These are phyloP conservation scores for Lathyrus oleraceus DNA, from an alignment of 306 rosid genomes.

Conservation along the genomic window DNA sequence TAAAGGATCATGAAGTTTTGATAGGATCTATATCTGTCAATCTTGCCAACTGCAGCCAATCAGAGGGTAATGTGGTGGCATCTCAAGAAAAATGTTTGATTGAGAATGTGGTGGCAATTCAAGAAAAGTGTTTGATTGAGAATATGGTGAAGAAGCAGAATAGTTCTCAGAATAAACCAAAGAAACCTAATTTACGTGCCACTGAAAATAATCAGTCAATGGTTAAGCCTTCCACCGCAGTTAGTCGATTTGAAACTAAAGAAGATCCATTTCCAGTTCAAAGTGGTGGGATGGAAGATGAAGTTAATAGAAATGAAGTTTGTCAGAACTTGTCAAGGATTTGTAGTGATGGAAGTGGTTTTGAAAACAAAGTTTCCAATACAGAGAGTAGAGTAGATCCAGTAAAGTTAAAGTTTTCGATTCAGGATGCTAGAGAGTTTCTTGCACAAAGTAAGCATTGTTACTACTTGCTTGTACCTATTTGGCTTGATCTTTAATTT, in stretches of 20 bases:
- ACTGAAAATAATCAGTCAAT: conserved; percentile 44
- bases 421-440: conserved; percentile 56
- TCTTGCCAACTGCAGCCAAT: conserved; percentile 48
- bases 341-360: conserved; percentile 38
- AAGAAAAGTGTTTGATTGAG: conserved; percentile 43
- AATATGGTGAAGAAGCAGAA: conserved; percentile 43
- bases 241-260: conserved; percentile 47
- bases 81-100: conserved; percentile 40
- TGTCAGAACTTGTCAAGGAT: conserved; percentile 30
- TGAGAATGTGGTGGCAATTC: conserved; percentile 43
- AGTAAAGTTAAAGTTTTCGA: conserved; percentile 36
- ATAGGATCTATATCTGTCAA: conserved; percentile 81
- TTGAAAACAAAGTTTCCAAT: conserved; percentile 20
- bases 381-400: conserved; percentile 31
- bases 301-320: conserved; percentile 37
- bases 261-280: conserved; percentile 47
- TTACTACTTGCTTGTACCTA: background rate
- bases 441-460: conserved; percentile 64
- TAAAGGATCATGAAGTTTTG: conserved; percentile 59
- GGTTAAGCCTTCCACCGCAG: conserved; percentile 62
- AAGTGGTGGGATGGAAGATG: conserved; percentile 41
- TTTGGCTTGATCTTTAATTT: conserved; percentile 4
- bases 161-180: conserved; percentile 47
- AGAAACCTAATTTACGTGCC: conserved; percentile 43
- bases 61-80: conserved; percentile 44